Evolutionary conservation across 108 stramenopile genomes (phyloP), one percentile per base, ranked within the genome.

Genomic region (Cyclotella choctawhatcheeana): DNA sequence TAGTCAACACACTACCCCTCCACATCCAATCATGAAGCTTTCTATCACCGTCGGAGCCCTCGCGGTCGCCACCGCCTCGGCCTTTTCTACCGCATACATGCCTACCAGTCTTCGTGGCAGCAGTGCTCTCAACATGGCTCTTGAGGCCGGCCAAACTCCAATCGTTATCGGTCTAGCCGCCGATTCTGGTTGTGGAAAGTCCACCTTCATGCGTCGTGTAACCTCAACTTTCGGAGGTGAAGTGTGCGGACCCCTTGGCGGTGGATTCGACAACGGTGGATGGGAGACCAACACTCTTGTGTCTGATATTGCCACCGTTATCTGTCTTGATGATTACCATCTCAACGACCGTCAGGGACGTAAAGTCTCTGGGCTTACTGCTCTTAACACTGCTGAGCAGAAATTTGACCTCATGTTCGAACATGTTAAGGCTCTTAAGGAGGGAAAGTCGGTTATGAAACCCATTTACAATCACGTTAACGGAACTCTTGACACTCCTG

Each of bases 391-490:
- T 24, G 82, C 80, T 54, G 97, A 98, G 83, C 95, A 98, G 80
- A 95, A 93, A 86, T 98, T 98, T 73, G 97, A 98, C 86, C 93
- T 97, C 79, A 98, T 98, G 97, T 96, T 78, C 85, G 96, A 98
- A 82, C 96, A 97, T 68, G 86, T 98, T 72, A 84, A 84, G 69
- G 96, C 91, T 29, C 90, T 98, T 77, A 98, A 98, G 92, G 84
- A 87, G 37, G 97, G 97, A 75, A 86, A 97, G 82, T 83, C 92
- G 34, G 69, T 98, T 68, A 73, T 76, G 67, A 98, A 98, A 93
- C 97, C 97, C 81, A 98, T 98, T 73, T 98, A 98, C 96, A 98
- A 98, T 87, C 97, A 98, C 90, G 97, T 97, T 58, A 98, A 98
- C 85, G 97, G 97, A 71, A 98, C 97, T 68, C 95, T 98, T 64